Evolutionary conservation across 768 basidiomycete genomes (phyloP).

Genomic region (Auriscalpium vulgare): DNA sequence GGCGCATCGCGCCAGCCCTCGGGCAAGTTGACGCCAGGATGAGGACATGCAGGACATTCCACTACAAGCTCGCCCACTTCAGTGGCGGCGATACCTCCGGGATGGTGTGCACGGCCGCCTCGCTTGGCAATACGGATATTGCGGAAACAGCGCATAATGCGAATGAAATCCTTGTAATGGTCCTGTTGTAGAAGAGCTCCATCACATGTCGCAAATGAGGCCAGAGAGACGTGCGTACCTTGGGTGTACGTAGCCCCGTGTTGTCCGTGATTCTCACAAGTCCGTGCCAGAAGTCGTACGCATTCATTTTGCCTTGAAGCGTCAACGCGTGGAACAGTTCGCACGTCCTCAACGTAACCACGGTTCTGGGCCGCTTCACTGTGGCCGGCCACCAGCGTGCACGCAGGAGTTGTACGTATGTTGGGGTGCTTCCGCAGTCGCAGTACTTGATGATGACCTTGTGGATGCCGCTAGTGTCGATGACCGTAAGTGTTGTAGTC

Average conservation of each 20-base stretch:
- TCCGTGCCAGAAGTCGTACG: constrained; percentile 7
- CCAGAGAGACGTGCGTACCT: no score
- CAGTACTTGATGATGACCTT: background rate
- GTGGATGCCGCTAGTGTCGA: background rate
- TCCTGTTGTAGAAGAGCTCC: no score
- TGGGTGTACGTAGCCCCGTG: background rate
- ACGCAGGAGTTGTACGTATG: background rate
- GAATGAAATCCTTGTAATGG: constrained; percentile 1
- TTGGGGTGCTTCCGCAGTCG: background rate
- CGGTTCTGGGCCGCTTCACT: constrained; percentile 5
- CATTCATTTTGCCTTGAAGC: constrained; percentile 7
- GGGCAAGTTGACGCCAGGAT: constrained; percentile 14
- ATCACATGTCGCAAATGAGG: no score
- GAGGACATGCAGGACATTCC: constrained; percentile 19
- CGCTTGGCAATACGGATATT: constrained; percentile 17
- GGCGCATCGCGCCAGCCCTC: constrained; percentile 10
- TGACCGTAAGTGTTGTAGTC: background rate
- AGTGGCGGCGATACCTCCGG: constrained; percentile 6
- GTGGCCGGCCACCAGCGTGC: constrained; percentile 12
- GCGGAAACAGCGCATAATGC: constrained; percentile 13
- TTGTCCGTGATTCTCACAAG: constrained; percentile 7
- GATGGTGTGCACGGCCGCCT: constrained; percentile 13
- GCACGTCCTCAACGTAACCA: constrained; percentile 6
- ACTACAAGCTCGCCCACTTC: constrained; percentile 10
- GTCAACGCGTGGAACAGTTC: constrained; percentile 4